These are phyloP conservation scores for Ploettnerulaceae sp. DNA, from an alignment of 2,329 filamentous ascomycete genomes.

Conservation along the genomic window DNA sequence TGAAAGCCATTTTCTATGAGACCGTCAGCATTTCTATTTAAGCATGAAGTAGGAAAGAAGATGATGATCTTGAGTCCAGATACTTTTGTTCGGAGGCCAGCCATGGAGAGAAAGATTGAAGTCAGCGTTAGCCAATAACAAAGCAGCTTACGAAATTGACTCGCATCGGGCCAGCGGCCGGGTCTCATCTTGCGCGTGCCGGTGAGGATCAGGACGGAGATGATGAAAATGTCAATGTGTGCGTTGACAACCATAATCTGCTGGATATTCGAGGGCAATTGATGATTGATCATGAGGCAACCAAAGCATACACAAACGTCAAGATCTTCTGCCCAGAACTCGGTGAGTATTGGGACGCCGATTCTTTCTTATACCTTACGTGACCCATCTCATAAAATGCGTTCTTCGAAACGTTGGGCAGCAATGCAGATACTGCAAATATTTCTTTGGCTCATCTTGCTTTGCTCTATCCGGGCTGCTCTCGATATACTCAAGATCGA, in stretches of 20 bases:
- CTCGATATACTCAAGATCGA: too few species aligned
- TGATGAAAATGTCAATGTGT: too few species aligned
- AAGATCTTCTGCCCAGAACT: constrained; percentile 10
- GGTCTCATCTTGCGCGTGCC: not conserved
- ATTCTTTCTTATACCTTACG: constrained; percentile 17
- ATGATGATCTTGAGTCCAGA: not conserved
- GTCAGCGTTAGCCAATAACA: not conserved
- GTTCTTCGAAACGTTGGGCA: too few species aligned
- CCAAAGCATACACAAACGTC: constrained; percentile 8
- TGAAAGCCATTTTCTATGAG: not conserved
- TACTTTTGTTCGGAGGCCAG: not conserved
- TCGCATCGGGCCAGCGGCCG: not conserved
- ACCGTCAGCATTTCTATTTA: not conserved
- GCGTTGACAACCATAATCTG: too few species aligned
- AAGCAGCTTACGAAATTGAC: not conserved
- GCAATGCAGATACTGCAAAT: too few species aligned
- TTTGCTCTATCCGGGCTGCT: too few species aligned
- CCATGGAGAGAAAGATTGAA: not conserved
- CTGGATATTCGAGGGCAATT: too few species aligned
- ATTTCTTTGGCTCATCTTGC: too few species aligned
- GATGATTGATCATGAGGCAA: not conserved
- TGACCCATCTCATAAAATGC: too few species aligned
- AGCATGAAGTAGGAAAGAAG: not conserved
- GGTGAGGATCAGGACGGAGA: too few species aligned
- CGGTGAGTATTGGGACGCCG: constrained; percentile 6